Conservation (phyloP, 805 yeast species). For the Lachancea nothofagi region DNA sequence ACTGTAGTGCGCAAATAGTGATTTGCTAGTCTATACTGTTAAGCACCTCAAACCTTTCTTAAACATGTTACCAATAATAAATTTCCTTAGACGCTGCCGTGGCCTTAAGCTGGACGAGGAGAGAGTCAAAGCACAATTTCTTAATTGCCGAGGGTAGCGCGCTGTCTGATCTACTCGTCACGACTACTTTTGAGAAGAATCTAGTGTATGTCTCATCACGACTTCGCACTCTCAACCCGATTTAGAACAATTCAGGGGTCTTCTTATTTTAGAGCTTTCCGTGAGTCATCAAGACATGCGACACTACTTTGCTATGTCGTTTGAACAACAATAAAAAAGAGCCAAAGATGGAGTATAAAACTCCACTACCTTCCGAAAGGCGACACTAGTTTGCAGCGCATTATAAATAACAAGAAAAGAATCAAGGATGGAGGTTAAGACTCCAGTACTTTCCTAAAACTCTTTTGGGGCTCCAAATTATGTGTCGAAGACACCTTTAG, state of each 20-base stretch:
- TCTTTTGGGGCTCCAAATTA: too few relatives aligned
- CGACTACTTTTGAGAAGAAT: slow-evolving; percentile 50
- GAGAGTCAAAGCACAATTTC: slow-evolving; percentile 56
- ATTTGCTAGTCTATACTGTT: slow-evolving; percentile 46
- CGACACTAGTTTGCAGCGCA: slow-evolving; percentile 39
- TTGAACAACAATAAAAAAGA: slow-evolving; percentile 49
- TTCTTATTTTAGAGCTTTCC: slow-evolving; percentile 44
- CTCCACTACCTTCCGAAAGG: slow-evolving; percentile 32
- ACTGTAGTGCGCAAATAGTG: slow-evolving; percentile 72
- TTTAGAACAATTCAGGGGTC: slow-evolving; percentile 47
- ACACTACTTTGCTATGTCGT: slow-evolving; percentile 64
- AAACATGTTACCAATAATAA: slow-evolving; percentile 73
- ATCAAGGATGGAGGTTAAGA: slow-evolving; percentile 67
- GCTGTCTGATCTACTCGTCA: slow-evolving; percentile 59
- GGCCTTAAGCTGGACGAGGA: slow-evolving; percentile 46
- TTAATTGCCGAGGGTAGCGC: slow-evolving; percentile 64
- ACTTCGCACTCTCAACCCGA: slow-evolving; percentile 69
- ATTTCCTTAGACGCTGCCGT: slow-evolving; percentile 48
- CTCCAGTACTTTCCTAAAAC: too few relatives aligned
- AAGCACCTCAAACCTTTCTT: slow-evolving; percentile 51
- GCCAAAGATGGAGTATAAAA: slow-evolving; percentile 23
- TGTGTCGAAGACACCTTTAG: too few relatives aligned
- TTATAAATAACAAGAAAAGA: slow-evolving; percentile 32
- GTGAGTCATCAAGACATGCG: slow-evolving; percentile 53
- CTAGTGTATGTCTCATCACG: slow-evolving; percentile 52